Percentiles rank a stretch among this genome's conserved stretches.
These are phyloP conservation scores for Lycium ferocissimum DNA, from an alignment of 257 asterid species.

Conservation along the genomic window DNA sequence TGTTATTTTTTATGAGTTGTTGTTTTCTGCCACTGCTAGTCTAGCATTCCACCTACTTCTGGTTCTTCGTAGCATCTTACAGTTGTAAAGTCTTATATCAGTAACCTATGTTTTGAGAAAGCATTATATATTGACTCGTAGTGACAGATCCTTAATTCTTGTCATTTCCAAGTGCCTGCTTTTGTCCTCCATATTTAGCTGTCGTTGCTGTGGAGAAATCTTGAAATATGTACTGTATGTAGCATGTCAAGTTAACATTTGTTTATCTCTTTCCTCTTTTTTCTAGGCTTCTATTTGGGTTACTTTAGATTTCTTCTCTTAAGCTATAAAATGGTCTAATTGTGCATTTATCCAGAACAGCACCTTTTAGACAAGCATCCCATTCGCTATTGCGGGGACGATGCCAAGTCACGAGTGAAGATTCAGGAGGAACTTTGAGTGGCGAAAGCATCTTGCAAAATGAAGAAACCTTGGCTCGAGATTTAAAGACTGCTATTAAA, in stretches of 20 bases:
- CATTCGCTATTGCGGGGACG: slow-evolving; percentile 44
- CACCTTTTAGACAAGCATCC: slow-evolving; percentile 52
- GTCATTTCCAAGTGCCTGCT: background rate
- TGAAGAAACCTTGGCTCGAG: slow-evolving; percentile 76
- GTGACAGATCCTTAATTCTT: background rate
- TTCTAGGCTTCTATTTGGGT: background rate
- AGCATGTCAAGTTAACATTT: background rate
- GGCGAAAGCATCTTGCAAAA: slow-evolving; percentile 81
- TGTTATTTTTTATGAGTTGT: no score
- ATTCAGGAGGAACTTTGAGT: slow-evolving; percentile 73
- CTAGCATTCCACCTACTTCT: background rate
- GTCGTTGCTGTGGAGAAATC: background rate
- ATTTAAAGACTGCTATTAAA: slow-evolving; percentile 70
- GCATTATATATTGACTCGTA: background rate
- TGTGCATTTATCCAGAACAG: slow-evolving; percentile 61
- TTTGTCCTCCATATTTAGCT: background rate
- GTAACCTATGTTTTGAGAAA: background rate
- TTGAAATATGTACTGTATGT: background rate
- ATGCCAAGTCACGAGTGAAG: slow-evolving; percentile 73
- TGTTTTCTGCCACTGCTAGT: background rate
- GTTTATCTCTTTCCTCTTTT: background rate
- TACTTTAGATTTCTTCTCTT: slow-evolving; percentile 18
- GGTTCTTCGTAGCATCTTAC: background rate
- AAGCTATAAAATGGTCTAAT: slow-evolving; percentile 37
- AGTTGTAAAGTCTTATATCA: slow-evolving; percentile 13